Base-by-base conservation (phyloP, 2,329 filamentous ascomycete genomes). In the Hymenoscyphus infarciens region DNA sequence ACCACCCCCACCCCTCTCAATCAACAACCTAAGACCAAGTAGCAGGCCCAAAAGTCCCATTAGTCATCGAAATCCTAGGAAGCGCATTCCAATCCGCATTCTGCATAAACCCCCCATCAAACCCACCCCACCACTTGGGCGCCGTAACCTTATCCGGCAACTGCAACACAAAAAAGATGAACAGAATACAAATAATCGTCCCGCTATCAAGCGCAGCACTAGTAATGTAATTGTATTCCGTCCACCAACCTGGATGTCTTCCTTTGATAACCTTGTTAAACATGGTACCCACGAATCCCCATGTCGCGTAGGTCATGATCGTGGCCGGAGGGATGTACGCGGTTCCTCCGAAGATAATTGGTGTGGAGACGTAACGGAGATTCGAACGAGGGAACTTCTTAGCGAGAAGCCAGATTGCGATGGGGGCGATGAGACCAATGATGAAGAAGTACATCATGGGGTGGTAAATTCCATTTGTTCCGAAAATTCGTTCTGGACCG, bases 221-320 rank as follows among this genome's bases (percentile, higher is more conserved):
- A 0, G 87, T 85, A 71, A 91, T 81, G 73, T 91, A 91, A 77
- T 91, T 91, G 78, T 90, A 92, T 74, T 87, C 85, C 74, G 88
- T 78, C 89, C 89, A 92, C 89, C 88, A 91, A 38, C 86, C 88
- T 3, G 81, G 83, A 75, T 82, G 88, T 65, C 83, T 81, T 61
- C 86, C 80, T 72, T 84, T 83, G 72, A 91, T 82, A 68, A 80
- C 85, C 69, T 82, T 87, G 75, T 90, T 90, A 78, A 91, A 91
- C 39, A 87, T 67, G 56, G 83, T 81, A 8, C 89, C 89, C 6
- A 89, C 84, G 29, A 85, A 56, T 2, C 62, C 63, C 88, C 88
- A 91, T 71, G 83, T 83, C 56, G 89, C 82, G 71, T 90, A 92
- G 67, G 85, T 90, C 66, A 89, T 84, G 0, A 87, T 83, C 0